Conservation (phyloP, 257 asterid species). For the Solanum virginianum region DNA sequence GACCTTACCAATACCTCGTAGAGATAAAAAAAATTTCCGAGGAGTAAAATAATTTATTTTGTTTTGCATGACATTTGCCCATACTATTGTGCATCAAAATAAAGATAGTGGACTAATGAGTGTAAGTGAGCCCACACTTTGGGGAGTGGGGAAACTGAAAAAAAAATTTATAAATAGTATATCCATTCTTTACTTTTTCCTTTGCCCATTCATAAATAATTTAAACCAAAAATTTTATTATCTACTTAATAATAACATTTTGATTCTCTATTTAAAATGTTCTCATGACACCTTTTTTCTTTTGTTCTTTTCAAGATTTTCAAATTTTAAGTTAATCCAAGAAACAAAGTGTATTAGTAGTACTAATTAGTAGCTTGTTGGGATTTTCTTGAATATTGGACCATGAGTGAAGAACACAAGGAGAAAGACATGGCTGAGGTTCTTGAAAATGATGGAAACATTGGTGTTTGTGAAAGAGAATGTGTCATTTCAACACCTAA, state of each 20-base stretch:
- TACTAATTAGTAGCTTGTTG: neutral
- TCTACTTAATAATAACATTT: neutral
- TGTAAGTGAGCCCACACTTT: slow-evolving; percentile 1
- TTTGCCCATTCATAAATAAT: neutral
- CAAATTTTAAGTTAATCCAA: neutral
- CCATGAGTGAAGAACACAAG: neutral
- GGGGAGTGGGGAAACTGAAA: neutral
- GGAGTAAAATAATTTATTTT: neutral
- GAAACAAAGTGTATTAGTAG: neutral
- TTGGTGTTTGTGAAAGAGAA: slow-evolving; percentile 9
- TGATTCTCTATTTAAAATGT: neutral
- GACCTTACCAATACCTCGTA: no score
- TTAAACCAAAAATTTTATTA: neutral
- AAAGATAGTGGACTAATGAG: neutral
- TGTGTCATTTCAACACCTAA: slow-evolving; percentile 21
- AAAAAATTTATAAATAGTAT: neutral
- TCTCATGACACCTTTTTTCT: neutral
- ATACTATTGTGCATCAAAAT: neutral
- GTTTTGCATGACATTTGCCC: neutral
- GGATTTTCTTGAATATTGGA: neutral
- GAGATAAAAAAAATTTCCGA: no score
- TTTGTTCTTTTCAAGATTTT: neutral
- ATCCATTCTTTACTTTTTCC: neutral
- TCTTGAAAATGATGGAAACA: neutral
- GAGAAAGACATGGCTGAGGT: neutral